phyloP scores from a whole-genome alignment of 495 filamentous ascomycete species.

The Rostrohypoxylon terebratum region DNA sequence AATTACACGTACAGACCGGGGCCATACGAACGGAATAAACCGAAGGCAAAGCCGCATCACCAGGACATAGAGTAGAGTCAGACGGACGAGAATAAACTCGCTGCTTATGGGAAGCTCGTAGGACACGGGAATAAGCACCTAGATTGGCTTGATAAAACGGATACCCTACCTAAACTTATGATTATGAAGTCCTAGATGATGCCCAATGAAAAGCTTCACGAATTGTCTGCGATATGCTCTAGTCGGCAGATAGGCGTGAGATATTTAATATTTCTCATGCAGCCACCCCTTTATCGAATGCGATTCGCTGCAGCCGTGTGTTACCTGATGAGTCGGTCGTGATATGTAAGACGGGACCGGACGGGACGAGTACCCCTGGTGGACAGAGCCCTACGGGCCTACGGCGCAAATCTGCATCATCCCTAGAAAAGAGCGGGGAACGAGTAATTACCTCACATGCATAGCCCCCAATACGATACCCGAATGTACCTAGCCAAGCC shows the following conservation, averaged over 20 bases:
- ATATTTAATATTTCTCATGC: slow-evolving; percentile 7
- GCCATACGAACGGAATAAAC: slow-evolving; percentile 14
- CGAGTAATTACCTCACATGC: not conserved
- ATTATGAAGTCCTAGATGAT: not conserved
- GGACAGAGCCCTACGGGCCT: slow-evolving; percentile 12
- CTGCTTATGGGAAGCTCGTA: slow-evolving; percentile 6
- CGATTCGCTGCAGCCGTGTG: not conserved
- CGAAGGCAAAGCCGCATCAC: slow-evolving; percentile 14
- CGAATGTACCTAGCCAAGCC: not conserved
- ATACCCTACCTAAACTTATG: not conserved
- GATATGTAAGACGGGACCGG: slow-evolving; percentile 8
- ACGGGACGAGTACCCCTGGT: slow-evolving; percentile 14
- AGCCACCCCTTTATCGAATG: not conserved
- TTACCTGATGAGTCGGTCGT: slow-evolving; percentile 3
- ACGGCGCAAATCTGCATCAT: not conserved
- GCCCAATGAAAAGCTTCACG: slow-evolving; percentile 1
- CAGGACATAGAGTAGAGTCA: slow-evolving; percentile 7
- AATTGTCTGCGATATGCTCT: not conserved
- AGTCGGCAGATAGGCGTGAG: not conserved
- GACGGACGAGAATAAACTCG: not conserved
- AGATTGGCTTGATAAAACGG: slow-evolving; percentile 9
- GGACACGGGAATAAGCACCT: not conserved
- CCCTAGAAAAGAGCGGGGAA: slow-evolving; percentile 14
- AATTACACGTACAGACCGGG: slow-evolving; percentile 34
- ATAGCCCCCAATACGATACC: slow-evolving; percentile 21